A percentile compares a stretch with the other conserved stretches of the same genome.
phyloP scores from a whole-genome alignment of 495 filamentous ascomycete species.

The Talaromyces ruber region DNA sequence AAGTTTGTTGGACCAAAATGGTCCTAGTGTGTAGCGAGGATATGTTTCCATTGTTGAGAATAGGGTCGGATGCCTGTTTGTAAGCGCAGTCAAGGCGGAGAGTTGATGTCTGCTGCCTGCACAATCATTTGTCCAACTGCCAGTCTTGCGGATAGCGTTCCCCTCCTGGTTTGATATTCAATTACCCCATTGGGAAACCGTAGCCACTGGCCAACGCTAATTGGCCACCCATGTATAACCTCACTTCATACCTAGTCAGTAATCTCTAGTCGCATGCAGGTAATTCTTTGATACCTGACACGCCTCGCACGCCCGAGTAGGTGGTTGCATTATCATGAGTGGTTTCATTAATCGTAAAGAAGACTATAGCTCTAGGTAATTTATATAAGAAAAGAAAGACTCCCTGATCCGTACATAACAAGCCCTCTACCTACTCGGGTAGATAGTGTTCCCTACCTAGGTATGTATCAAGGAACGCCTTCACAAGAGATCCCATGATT shows the following conservation, averaged over 20 bases:
- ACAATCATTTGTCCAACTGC: too few species aligned
- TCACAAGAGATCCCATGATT: neutral
- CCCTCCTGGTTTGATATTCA: too few species aligned
- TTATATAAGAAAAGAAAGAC: neutral
- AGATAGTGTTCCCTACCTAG: neutral
- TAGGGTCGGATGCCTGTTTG: conserved; percentile 13
- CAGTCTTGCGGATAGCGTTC: too few species aligned
- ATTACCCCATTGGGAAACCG: neutral
- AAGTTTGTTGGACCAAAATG: conserved; percentile 8
- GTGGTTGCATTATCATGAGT: neutral
- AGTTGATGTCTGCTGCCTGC: too few species aligned
- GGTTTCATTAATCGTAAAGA: neutral
- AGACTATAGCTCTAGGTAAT: neutral
- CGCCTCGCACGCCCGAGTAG: neutral
- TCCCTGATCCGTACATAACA: neutral
- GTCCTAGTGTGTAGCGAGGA: conserved; percentile 8
- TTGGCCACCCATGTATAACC: neutral
- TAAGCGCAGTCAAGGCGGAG: too few species aligned
- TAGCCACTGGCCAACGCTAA: neutral
- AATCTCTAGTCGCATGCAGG: neutral
- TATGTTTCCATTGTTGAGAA: neutral
- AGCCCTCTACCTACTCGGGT: neutral
- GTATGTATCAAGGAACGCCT: neutral
- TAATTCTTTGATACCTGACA: neutral
- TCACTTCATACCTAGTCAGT: neutral